Percentiles rank a stretch among this genome's conserved stretches.
Conservation (phyloP, 1,284 basidiomycete genomes). For the Boletus smithii region DNA sequence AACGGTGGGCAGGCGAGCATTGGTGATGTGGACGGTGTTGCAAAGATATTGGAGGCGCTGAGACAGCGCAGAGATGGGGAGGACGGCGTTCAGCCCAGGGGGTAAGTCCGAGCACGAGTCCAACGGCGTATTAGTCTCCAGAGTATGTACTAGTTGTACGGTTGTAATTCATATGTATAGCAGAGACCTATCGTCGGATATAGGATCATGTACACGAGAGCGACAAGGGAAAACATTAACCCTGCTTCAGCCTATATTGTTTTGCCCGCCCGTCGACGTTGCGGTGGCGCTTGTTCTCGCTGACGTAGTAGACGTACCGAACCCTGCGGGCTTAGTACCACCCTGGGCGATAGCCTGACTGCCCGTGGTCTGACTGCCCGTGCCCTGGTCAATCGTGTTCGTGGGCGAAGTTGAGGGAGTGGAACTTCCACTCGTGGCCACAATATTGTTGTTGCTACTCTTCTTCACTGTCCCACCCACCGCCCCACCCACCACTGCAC, state of each 20-base stretch:
- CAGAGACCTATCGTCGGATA: too few species aligned
- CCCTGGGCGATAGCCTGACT: background rate
- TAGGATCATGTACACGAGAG: too few species aligned
- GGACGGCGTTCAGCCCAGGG: conserved; percentile 45
- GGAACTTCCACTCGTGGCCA: too few species aligned
- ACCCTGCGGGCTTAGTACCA: too few species aligned
- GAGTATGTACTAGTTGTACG: background rate
- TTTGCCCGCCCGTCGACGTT: background rate
- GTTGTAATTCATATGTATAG: too few species aligned
- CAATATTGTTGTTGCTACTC: conserved; percentile 13
- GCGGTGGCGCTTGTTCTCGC: background rate
- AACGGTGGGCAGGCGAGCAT: conserved; percentile 59
- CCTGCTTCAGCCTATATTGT: background rate
- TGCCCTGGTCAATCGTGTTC: background rate
- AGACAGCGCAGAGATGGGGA: conserved; percentile 65
- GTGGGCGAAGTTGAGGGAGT: too few species aligned
- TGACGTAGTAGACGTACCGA: background rate
- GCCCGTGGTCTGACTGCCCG: background rate
- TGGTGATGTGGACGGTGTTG: conserved; percentile 67
- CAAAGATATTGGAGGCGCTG: conserved; percentile 57
- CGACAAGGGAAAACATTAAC: too few species aligned
- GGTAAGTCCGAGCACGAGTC: conserved; percentile 41
- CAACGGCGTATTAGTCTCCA: background rate
- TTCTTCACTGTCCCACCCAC: conserved; percentile 50
- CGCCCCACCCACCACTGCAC: conserved; percentile 56